Evolutionary conservation across 176 grass and related monocot genomes (phyloP), one percentile per base, ranked within the genome.

Genomic region (Puya raimondii): DNA sequence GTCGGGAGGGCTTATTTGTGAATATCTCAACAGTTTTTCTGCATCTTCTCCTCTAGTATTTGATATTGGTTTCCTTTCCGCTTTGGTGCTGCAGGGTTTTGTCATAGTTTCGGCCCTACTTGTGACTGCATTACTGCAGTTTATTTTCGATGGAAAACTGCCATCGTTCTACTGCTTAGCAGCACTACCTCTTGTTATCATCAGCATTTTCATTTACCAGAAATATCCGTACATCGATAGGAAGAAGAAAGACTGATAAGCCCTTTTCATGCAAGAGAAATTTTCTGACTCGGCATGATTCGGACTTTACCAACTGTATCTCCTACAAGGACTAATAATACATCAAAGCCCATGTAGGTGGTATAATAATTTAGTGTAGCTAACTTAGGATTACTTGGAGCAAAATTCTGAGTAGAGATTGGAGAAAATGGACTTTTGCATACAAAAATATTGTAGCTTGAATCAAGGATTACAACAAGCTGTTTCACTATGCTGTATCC

Each of bases 121-220:
- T 15, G 89, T 93, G 18, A 99, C 94, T 64, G 94, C 94, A 75
- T 61, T 91, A 11, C 74, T 99, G 49, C 87, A 93, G 33, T 91
- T 84, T 75, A 64, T 93, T 79, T 99, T 99, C 65, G 89, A 93
- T 56, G 87, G 94, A 51, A 88, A 93, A 77, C 86, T 75, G 2
- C 94, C 94, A 10, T 99, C 94, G 15, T 50, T 80, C 5, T 86
- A 93, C 59, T 99, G 94, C 78, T 67, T 99, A 10, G 69, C 81
- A 10, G 87, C 94, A 26, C 70, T 93, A 23, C 89, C 89, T 64
- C 87, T 99, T 57, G 94, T 93, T 23, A 85, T 77, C 50, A 63
- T 58, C 74, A 99, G 94, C 82, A 99, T 99, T 65, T 92, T 92
- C 82, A 88, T 99, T 77, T 99, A 93, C 84, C 94, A 99, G 76